phyloP scores from a whole-genome alignment of 1,139 yeast species.

The Kurtzmaniella quercitrusa region DNA sequence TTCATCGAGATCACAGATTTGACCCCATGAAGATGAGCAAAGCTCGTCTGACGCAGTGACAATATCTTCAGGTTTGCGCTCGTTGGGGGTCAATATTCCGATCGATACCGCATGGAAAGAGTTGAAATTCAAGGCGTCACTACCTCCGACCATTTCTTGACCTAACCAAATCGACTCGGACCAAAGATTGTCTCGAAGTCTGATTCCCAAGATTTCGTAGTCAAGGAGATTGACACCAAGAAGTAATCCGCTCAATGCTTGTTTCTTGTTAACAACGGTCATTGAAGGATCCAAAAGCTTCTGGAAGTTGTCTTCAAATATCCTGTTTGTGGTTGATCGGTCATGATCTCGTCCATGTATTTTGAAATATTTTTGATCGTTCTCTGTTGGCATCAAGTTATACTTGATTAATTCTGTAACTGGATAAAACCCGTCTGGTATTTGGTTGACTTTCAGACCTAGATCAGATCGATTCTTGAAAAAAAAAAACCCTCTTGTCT shows the following conservation, averaged over 20 bases:
- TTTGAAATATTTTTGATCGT: slow-evolving; percentile 19
- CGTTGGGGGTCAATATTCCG: slow-evolving; percentile 30
- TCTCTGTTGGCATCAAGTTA: slow-evolving; percentile 19
- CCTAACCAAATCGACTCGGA: slow-evolving; percentile 35
- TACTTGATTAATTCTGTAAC: slow-evolving; percentile 21
- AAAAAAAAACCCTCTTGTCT: slow-evolving; percentile 21
- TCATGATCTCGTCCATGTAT: slow-evolving; percentile 10
- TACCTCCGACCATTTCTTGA: slow-evolving; percentile 26
- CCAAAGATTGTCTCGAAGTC: slow-evolving; percentile 17
- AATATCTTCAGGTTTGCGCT: slow-evolving; percentile 15
- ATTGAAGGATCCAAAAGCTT: slow-evolving; percentile 26
- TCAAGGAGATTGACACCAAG: slow-evolving; percentile 24
- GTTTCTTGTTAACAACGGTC: slow-evolving; percentile 26
- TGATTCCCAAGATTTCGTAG: slow-evolving; percentile 18
- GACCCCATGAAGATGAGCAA: slow-evolving; percentile 40
- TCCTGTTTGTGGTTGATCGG: slow-evolving; percentile 13
- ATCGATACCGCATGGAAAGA: slow-evolving; percentile 23
- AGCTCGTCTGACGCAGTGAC: slow-evolving; percentile 25
- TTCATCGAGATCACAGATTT: slow-evolving; percentile 23
- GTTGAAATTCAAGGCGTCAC: slow-evolving; percentile 21
- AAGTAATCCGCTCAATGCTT: slow-evolving; percentile 25
- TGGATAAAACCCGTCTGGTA: slow-evolving; percentile 30
- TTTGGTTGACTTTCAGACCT: slow-evolving; percentile 13
- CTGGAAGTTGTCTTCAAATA: slow-evolving; percentile 21
- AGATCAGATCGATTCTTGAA: slow-evolving; percentile 24